phyloP scores from a whole-genome alignment of 176 grass and related monocot genomes.

The Calamus simplicifolius region DNA sequence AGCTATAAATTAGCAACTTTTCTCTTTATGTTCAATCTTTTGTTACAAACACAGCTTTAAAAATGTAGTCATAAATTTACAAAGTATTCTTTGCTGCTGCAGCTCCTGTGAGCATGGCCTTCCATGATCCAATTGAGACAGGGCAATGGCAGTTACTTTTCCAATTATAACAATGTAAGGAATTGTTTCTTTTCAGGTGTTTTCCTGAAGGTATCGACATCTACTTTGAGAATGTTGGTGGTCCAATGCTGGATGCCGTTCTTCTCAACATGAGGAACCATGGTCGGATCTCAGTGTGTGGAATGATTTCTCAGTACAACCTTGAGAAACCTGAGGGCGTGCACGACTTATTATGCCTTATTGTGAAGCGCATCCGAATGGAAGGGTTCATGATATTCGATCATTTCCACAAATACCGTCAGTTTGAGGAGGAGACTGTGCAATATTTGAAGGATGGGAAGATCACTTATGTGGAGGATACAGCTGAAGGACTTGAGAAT shows the following conservation, averaged over 20 bases:
- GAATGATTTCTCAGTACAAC: not conserved
- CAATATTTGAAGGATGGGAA: conserved; percentile 35
- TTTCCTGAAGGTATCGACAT: conserved; percentile 26
- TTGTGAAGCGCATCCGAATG: conserved; percentile 30
- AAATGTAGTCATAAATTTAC: no score
- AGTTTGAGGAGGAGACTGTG: conserved; percentile 28
- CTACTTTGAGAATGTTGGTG: not conserved
- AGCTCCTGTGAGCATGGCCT: no score
- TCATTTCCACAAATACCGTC: conserved; percentile 31
- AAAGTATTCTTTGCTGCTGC: no score
- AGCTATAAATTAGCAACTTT: no score
- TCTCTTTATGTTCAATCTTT: no score
- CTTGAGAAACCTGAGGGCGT: not conserved
- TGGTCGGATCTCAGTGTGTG: not conserved
- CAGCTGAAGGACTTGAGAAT: conserved; percentile 36
- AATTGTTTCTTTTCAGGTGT: conserved; percentile 6
- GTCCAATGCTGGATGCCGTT: not conserved
- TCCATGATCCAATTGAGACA: no score
- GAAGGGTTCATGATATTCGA: conserved; percentile 44
- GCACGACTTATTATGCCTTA: conserved; percentile 15
- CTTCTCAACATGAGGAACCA: not conserved
- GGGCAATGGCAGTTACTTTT: no score
- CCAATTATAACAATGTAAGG: no score
- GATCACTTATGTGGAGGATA: conserved; percentile 43
- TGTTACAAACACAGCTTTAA: no score